Conservation (phyloP, 257 asterid genomes). For the Przewalskia tangutica region DNA sequence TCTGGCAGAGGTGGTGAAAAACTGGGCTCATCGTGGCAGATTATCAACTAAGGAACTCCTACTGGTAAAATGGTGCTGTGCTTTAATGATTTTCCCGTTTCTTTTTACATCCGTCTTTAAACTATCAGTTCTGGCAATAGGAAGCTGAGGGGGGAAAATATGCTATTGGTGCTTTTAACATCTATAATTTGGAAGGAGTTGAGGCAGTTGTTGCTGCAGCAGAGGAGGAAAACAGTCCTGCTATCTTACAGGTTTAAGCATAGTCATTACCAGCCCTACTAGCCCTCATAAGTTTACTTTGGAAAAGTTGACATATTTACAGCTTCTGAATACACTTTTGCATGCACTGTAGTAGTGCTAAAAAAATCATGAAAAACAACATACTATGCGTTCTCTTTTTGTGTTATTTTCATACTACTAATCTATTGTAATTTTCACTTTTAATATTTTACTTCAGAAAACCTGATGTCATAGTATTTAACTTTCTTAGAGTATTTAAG, state of each 20-base stretch:
- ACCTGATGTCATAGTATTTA: not conserved
- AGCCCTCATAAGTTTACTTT: not conserved
- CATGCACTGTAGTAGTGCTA: not conserved
- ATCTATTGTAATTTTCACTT: not conserved
- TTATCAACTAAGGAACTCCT: conserved; percentile 70
- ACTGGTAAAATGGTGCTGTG: conserved; percentile 41
- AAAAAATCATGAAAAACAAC: not conserved
- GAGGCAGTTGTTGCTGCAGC: conserved; percentile 96
- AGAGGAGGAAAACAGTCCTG: conserved; percentile 80
- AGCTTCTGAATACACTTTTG: not conserved
- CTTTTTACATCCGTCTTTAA: conserved; percentile 15
- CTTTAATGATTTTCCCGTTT: conserved; percentile 1
- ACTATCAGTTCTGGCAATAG: conserved; percentile 26
- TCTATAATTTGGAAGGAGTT: conserved; percentile 90
- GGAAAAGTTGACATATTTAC: not conserved
- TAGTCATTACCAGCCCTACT: not conserved
- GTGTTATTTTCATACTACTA: not conserved
- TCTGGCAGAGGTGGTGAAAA: conserved; percentile 74
- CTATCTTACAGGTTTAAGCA: conserved; percentile 80
- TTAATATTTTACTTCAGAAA: not conserved
- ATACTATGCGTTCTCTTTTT: too few relatives aligned
- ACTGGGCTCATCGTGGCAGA: conserved; percentile 67
- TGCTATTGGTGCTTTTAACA: conserved; percentile 91
- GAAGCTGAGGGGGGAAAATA: conserved; percentile 84
- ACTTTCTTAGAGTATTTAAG: not conserved